Conservation (phyloP, 2,329 filamentous ascomycete genomes). For the Falciphora oryzae region DNA sequence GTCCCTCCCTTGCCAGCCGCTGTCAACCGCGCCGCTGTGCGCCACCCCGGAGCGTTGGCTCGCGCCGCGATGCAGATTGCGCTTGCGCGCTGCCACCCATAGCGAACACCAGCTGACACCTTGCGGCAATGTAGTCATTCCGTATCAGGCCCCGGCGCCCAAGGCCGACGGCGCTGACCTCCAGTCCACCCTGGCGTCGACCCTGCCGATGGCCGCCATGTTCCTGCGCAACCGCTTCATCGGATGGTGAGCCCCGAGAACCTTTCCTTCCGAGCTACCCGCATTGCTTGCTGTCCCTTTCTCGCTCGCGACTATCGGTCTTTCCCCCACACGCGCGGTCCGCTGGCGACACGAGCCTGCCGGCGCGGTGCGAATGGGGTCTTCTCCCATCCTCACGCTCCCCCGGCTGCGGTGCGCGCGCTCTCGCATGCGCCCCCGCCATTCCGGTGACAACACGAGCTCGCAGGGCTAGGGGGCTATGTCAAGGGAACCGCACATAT, state of each 20-base stretch:
- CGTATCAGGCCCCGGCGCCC: slow-evolving; percentile 71
- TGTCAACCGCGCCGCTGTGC: too few relatives aligned
- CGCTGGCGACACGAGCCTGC: too few relatives aligned
- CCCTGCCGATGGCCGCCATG: slow-evolving; percentile 93
- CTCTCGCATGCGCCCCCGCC: too few relatives aligned
- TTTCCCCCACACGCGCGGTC: too few relatives aligned
- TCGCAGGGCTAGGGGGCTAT: too few relatives aligned
- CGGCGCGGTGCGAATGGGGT: too few relatives aligned
- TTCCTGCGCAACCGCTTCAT: slow-evolving; percentile 84
- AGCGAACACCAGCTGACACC: neutral
- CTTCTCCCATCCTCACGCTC: too few relatives aligned
- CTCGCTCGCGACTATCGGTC: too few relatives aligned
- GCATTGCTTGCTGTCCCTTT: too few relatives aligned
- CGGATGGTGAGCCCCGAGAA: slow-evolving; percentile 42
- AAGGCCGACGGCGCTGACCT: slow-evolving; percentile 63
- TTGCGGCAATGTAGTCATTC: slow-evolving; percentile 60
- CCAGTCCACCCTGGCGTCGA: slow-evolving; percentile 64
- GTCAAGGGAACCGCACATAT: neutral
- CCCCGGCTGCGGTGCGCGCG: too few relatives aligned
- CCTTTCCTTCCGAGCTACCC: neutral
- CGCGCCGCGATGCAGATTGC: too few relatives aligned
- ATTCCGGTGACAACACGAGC: too few relatives aligned
- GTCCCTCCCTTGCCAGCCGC: neutral
- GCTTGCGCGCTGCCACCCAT: neutral
- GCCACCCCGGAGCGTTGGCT: neutral